A percentile compares a stretch with the other conserved stretches of the same genome.
Conservation (phyloP, 1,284 basidiomycete species). For the Austroboletus niveus region DNA sequence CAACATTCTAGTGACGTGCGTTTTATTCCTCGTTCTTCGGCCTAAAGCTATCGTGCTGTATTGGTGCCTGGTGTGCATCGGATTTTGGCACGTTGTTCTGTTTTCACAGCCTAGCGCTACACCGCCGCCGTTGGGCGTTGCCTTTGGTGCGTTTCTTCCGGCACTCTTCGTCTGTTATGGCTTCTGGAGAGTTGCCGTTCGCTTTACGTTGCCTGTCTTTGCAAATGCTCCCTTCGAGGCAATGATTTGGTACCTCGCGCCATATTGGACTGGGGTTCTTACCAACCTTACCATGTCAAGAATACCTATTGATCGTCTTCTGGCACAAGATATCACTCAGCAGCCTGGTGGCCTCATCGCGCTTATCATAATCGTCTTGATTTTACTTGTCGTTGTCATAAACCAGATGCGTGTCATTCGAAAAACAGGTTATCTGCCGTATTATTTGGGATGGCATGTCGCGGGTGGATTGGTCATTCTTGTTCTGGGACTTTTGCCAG, state of each 20-base stretch:
- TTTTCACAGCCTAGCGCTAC: conserved; percentile 74
- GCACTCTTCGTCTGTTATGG: conserved; percentile 76
- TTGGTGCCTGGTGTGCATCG: conserved; percentile 81
- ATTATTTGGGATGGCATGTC: conserved; percentile 72
- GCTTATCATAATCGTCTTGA: conserved; percentile 66
- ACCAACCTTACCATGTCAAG: conserved; percentile 63
- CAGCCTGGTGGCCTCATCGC: conserved; percentile 72
- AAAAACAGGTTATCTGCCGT: conserved; percentile 77
- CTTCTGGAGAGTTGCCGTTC: conserved; percentile 76
- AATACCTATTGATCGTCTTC: conserved; percentile 74
- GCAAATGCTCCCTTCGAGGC: conserved; percentile 68
- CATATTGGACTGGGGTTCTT: conserved; percentile 80
- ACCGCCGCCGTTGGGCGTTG: conserved; percentile 67
- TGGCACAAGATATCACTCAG: conserved; percentile 64
- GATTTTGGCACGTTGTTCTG: conserved; percentile 84
- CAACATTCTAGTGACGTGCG: conserved; percentile 63
- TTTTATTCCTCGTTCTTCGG: conserved; percentile 72
- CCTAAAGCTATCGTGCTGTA: conserved; percentile 70
- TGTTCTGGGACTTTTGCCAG: conserved; percentile 71
- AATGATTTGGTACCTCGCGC: conserved; percentile 69
- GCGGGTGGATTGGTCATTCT: conserved; percentile 64
- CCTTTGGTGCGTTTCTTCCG: conserved; percentile 78
- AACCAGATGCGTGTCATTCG: conserved; percentile 85
- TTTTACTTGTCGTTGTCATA: conserved; percentile 57
- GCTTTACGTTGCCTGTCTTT: conserved; percentile 76